Base-by-base conservation (phyloP, 2,329 filamentous ascomycete species). In the Helicocarpus griseus region DNA sequence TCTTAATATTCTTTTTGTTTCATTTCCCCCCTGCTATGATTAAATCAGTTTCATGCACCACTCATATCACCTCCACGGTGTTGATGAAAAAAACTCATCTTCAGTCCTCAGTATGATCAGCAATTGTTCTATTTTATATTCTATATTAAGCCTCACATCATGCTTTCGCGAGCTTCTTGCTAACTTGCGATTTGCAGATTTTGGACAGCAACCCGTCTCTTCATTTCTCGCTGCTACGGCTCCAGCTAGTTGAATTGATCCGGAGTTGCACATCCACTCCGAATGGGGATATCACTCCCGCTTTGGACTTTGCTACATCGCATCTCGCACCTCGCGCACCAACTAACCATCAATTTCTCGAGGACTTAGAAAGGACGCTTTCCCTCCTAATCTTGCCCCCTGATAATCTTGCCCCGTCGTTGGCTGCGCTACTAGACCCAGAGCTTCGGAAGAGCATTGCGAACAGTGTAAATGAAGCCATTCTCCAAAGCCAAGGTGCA, bases 21-120 rank as follows among this genome's bases (percentile, higher is more conserved):
- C 49, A 46, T 50, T 48, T 56, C 48, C 43, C 55, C 59, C 54
- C 74, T 80, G 78, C 80, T 72, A 90, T 93, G 93, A 98, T 98
- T 95, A 95, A 77, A 87, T 77, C 79, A 78, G 86, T 78, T 90
- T 95, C 91, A 98, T 98, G 93, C 93, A 98, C 93, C 93, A 98
- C 93, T 89, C 93, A 89, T 93, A 97, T 61, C 58, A 81, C 77
- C 77, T 79, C 82, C 77, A 47, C 26, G 82, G 83, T 81, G 73
- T 81, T 93, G 93, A 94, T 94, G 91, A 97, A 75, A 81, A 79
- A 74, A 75, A 76, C 73, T 72, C 73, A 74, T 81, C 83, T 86
- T 87, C 83, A 87, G 82, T 87, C 82, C 80, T 87, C 81, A 86
- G 81, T 84, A 89, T 93, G 88, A 94, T 77, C 78, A 74, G 70